phyloP scores from a whole-genome alignment of 1,284 basidiomycete species.

The Gomphus bonarii region DNA sequence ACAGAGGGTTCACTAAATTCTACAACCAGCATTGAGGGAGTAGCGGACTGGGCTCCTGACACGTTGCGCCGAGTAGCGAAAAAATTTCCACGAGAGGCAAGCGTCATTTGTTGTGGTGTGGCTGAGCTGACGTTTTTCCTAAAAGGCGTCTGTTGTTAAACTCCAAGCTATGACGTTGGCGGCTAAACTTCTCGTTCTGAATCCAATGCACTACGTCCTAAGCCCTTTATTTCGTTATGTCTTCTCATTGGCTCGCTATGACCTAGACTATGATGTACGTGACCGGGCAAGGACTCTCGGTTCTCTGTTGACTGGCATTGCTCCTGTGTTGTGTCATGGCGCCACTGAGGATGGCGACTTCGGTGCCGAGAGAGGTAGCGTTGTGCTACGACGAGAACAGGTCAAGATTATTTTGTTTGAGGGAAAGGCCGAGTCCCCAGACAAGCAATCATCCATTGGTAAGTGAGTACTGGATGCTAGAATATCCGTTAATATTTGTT shows the following conservation, averaged over 20 bases:
- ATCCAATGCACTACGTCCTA: slow-evolving; percentile 38
- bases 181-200: slow-evolving; percentile 69
- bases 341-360: slow-evolving; percentile 27
- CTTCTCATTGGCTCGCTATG: slow-evolving; percentile 80
- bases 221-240: slow-evolving; percentile 58
- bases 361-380: slow-evolving; percentile 37
- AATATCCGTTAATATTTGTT: background rate
- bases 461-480: background rate
- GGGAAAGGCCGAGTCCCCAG: slow-evolving; percentile 43
- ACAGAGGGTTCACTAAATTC: slow-evolving; percentile 1
- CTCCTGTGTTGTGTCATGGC: slow-evolving; percentile 20
- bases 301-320: slow-evolving; percentile 56
- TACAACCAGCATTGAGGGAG: slow-evolving; percentile 20
- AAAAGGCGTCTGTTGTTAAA: slow-evolving; percentile 57
- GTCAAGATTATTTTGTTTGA: slow-evolving; percentile 71
- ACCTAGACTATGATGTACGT: slow-evolving; percentile 77
- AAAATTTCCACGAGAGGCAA: slow-evolving; percentile 62
- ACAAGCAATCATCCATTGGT: slow-evolving; percentile 21
- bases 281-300: slow-evolving; percentile 77
- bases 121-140: background rate
- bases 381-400: slow-evolving; percentile 74
- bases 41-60: slow-evolving; percentile 74
- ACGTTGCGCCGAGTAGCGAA: slow-evolving; percentile 69
- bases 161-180: slow-evolving; percentile 76
- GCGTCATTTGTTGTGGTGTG: slow-evolving; percentile 3